Evolutionary conservation across 129 eudicot species (phyloP), one percentile per base, ranked within the genome.

Genomic region (Deinandra increscens): DNA sequence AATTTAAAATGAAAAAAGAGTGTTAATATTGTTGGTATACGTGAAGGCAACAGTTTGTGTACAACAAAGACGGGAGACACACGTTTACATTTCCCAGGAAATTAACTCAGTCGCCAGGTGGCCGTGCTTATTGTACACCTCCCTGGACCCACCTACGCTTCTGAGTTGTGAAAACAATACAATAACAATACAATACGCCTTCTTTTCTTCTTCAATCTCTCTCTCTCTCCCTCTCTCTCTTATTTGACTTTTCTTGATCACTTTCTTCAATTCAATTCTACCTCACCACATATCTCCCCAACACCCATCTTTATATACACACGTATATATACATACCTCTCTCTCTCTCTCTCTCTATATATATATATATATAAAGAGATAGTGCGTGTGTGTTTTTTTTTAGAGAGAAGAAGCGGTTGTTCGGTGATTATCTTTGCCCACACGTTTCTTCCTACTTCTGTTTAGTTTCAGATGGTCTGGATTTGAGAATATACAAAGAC

Each of bases 31-130:
- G 0, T 55, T 36, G 62, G 62, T 26, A 58, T 58, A 41, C 70
- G 70, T 62, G 70, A 62, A 38, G 71, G 42, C 36, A 73, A 64
- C 20, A 74, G 54, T 51, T 39, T 3, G 59, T 59, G 64, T 69
- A 37, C 70, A 60, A 68, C 23, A 58, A 1, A 29, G 68, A 67
- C 34, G 26, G 58, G 71, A 75, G 79, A 49, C 75, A 76, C 75
- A 76, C 81, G 81, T 76, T 76, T 76, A 70, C 75, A 76, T 76
- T 76, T 69, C 81, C 81, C 65, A 69, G 70, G 75, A 76, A 48
- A 77, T 69, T 60, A 49, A 76, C 13, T 51, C 17, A 76, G 48
- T 14, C 15, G 37, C 81, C 71, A 77, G 54, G 74, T 77, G 81
- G 81, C 60, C 51, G 18, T 53, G 75, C 76, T 44, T 37, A 77